Conservation (phyloP, 345 rosid genomes). For the Citrus maxima region DNA sequence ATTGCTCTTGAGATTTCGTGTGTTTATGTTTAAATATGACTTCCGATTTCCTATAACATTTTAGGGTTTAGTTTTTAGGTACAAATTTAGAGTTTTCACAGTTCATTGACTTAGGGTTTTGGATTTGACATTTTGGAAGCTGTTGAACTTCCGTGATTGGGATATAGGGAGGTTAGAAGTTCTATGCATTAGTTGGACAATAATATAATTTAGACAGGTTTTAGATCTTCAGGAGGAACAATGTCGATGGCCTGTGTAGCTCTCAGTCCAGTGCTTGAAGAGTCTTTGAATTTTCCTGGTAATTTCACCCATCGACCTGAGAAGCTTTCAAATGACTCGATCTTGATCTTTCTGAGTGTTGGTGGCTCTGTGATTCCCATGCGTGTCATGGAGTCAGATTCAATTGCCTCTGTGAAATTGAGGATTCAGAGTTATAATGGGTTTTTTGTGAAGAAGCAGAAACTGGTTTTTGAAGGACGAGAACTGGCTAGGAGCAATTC, state of each 20-base stretch:
- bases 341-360: slow-evolving; percentile 56
- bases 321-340: slow-evolving; percentile 34
- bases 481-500: slow-evolving; percentile 57
- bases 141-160: not conserved
- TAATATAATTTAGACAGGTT: not conserved
- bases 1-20: not conserved
- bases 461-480: slow-evolving; percentile 56
- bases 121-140: not conserved
- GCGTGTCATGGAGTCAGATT: slow-evolving; percentile 63
- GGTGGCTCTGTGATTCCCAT: slow-evolving; percentile 60
- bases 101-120: slow-evolving; percentile 1
- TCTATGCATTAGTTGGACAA: not conserved
- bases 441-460: slow-evolving; percentile 62
- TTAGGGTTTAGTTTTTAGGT: not conserved
- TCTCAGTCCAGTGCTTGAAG: slow-evolving; percentile 52
- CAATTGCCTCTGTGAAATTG: slow-evolving; percentile 72
- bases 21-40: not conserved
- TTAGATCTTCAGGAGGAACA: slow-evolving; percentile 21
- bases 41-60: not conserved
- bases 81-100: slow-evolving; percentile 2
- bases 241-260: slow-evolving; percentile 65
- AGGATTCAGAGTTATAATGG: slow-evolving; percentile 70
- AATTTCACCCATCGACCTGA: slow-evolving; percentile 23
- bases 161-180: slow-evolving; percentile 4
- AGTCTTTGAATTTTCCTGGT: slow-evolving; percentile 35